Evolutionary conservation across 2,329 filamentous ascomycete genomes (phyloP).

Genomic region (Coniochaeta sp.): DNA sequence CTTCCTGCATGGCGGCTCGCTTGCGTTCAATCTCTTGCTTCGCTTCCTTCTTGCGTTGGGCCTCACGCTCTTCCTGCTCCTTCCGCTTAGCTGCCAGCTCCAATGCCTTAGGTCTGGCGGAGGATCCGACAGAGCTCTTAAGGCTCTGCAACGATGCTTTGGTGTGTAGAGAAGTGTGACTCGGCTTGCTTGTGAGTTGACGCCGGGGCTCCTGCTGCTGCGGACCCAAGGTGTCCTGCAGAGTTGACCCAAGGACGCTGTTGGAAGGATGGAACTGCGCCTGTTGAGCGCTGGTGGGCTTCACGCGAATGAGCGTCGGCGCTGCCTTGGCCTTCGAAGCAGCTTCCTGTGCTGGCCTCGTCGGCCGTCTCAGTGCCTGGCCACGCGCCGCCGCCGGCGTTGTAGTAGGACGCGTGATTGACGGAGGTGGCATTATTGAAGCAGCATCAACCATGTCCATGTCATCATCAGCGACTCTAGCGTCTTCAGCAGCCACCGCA

Average conservation of each 20-base stretch:
- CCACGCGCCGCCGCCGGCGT: slow-evolving; percentile 39
- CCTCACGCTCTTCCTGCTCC: slow-evolving; percentile 76
- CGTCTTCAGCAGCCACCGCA: slow-evolving; percentile 19
- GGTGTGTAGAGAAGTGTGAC: slow-evolving; percentile 55
- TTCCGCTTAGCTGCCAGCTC: slow-evolving; percentile 74
- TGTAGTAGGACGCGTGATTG: slow-evolving; percentile 20
- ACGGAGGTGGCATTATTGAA: slow-evolving; percentile 39
- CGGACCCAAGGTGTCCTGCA: slow-evolving; percentile 44
- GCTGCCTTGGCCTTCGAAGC: slow-evolving; percentile 54
- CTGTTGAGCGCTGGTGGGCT: slow-evolving; percentile 53
- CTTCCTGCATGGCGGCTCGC: slow-evolving; percentile 57
- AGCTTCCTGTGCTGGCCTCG: slow-evolving; percentile 55
- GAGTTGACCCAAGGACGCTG: slow-evolving; percentile 46
- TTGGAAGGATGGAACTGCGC: slow-evolving; percentile 53
- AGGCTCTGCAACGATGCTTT: slow-evolving; percentile 51
- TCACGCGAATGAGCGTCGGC: slow-evolving; percentile 66
- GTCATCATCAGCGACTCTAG: slow-evolving; percentile 30
- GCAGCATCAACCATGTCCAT: slow-evolving; percentile 50
- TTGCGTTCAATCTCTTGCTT: slow-evolving; percentile 78
- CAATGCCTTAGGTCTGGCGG: slow-evolving; percentile 61
- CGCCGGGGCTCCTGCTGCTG: slow-evolving; percentile 23
- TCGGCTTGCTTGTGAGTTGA: slow-evolving; percentile 55
- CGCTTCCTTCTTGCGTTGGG: slow-evolving; percentile 69
- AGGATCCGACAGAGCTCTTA: slow-evolving; percentile 56
- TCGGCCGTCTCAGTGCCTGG: slow-evolving; percentile 48